Conservation (phyloP, 2,329 filamentous ascomycete species). For the Fusarium sp. region DNA sequence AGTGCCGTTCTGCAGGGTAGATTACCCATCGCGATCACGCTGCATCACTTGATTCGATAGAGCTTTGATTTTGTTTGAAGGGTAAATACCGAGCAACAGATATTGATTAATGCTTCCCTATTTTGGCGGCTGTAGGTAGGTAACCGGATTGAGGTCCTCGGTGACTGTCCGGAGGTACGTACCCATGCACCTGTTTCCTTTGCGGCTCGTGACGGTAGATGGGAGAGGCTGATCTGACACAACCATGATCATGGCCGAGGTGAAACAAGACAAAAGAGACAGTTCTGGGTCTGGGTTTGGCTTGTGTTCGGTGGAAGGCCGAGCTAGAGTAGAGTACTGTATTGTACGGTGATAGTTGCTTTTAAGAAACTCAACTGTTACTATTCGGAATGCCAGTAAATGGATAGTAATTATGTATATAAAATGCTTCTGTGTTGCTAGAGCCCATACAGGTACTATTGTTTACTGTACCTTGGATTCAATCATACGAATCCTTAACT, state of each 20-base stretch:
- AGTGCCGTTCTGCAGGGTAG: background rate
- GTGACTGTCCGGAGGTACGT: conserved; percentile 47
- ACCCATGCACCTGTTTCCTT: conserved; percentile 18
- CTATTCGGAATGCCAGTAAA: background rate
- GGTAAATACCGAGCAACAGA: background rate
- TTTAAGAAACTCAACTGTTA: background rate
- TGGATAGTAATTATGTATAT: background rate
- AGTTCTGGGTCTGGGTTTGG: background rate
- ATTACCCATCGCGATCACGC: conserved; percentile 33
- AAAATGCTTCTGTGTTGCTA: background rate
- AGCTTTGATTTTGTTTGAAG: background rate
- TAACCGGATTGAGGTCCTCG: conserved; percentile 31
- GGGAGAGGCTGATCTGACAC: conserved; percentile 28
- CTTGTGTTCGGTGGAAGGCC: conserved; percentile 38
- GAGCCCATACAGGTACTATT: background rate
- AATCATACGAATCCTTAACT: background rate
- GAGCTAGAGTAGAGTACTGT: conserved; percentile 20
- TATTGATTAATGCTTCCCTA: background rate
- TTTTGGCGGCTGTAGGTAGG: conserved; percentile 10
- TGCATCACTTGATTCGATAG: conserved; percentile 22
- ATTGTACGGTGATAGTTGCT: background rate
- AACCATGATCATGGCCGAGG: conserved; percentile 37
- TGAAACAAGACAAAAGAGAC: conserved; percentile 12
- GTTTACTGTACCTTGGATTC: background rate
- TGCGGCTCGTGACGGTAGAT: conserved; percentile 36